Conservation (phyloP, 306 rosid species). For the Prunus persica region Prunus_persica_NCBIv2 NC_034014.1:15709001-15709500, state of each 20-base stretch:
- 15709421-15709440: too few species aligned
- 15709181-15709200: not conserved
- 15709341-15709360: too few species aligned
- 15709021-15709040: not conserved
- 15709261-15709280: not conserved
- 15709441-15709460: too few species aligned
- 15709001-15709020: slow-evolving; percentile 12
- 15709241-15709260: not conserved
- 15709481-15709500: too few species aligned
- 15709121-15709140: not conserved
- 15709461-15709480: too few species aligned
- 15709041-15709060: not conserved
- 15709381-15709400: too few species aligned
- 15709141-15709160: not conserved
- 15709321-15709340: too few species aligned
- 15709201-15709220: not conserved
- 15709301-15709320: too few species aligned
- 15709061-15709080: not conserved
- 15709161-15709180: not conserved
- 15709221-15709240: not conserved
- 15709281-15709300: not conserved
- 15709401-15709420: too few species aligned
- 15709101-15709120: not conserved
- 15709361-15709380: too few species aligned
- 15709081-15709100: too few species aligned